Conservation (phyloP, 441 rosid genomes). For the Adansonia gregorii region DNA sequence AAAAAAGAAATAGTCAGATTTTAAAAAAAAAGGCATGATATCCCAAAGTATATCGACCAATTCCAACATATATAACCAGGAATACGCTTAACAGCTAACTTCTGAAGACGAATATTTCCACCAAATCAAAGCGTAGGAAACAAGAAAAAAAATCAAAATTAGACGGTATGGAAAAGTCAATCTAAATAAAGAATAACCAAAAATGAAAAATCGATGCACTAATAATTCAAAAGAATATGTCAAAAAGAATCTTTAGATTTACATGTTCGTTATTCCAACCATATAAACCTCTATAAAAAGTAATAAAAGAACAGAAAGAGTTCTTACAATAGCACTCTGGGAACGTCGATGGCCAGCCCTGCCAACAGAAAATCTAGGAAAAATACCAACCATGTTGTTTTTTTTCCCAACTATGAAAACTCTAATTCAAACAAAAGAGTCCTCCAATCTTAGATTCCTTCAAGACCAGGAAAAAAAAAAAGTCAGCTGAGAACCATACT, state of each 20-base stretch:
- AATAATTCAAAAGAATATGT: conserved; percentile 9
- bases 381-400: conserved; percentile 72
- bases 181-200: conserved; percentile 22
- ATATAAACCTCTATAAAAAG: not conserved
- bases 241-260: not conserved
- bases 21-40: not conserved
- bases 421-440: conserved; percentile 6
- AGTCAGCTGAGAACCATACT: conserved; percentile 9
- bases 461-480: not conserved
- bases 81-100: not conserved
- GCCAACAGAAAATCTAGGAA: conserved; percentile 79
- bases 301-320: not conserved
- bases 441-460: not conserved
- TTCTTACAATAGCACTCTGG: conserved; percentile 79
- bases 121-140: conserved; percentile 1
- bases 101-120: not conserved
- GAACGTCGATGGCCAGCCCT: conserved; percentile 73
- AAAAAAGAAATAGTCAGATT: not conserved
- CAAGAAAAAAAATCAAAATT: not conserved
- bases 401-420: not conserved
- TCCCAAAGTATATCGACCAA: not conserved
- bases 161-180: not conserved
- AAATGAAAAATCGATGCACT: conserved; percentile 11
- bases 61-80: conserved; percentile 13
- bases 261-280: not conserved